A percentile compares a stretch with the other conserved stretches of the same genome.
Evolutionary conservation across 2,329 filamentous ascomycete species (phyloP).

Genomic region (Fusarium albosuccineum): DNA sequence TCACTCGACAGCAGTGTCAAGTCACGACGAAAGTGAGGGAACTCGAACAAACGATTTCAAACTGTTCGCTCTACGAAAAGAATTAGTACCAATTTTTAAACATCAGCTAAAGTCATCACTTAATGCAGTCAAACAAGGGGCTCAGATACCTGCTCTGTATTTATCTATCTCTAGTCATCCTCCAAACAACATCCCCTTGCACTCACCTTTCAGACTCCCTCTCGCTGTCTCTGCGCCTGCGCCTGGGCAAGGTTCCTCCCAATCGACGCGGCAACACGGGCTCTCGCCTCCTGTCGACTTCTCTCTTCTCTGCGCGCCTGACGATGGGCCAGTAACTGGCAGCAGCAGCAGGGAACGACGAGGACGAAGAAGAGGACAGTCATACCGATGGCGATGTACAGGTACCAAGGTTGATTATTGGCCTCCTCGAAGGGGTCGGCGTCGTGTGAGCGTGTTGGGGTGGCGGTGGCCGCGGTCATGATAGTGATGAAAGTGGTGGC

Average conservation of each 20-base stretch:
- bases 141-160: neutral
- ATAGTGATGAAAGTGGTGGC: constrained; percentile 16
- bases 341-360: constrained; percentile 22
- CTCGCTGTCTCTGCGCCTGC: neutral
- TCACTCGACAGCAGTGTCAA: no score
- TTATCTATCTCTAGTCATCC: neutral
- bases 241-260: neutral
- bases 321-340: constrained; percentile 14
- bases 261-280: neutral
- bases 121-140: no score
- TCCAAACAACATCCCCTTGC: neutral
- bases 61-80: neutral
- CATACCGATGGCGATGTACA: constrained; percentile 11
- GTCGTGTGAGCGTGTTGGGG: neutral
- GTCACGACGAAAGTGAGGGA: no score
- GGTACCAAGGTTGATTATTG: constrained; percentile 1
- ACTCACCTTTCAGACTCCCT: neutral
- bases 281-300: neutral
- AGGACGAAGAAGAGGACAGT: constrained; percentile 15
- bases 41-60: no score
- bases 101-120: neutral
- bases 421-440: neutral
- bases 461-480: neutral
- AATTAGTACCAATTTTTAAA: neutral
- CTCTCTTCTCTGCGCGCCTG: constrained; percentile 12